Evolutionary conservation across 2,329 filamentous ascomycete species (phyloP).

Genomic region (Neospermospora avenae): DNA sequence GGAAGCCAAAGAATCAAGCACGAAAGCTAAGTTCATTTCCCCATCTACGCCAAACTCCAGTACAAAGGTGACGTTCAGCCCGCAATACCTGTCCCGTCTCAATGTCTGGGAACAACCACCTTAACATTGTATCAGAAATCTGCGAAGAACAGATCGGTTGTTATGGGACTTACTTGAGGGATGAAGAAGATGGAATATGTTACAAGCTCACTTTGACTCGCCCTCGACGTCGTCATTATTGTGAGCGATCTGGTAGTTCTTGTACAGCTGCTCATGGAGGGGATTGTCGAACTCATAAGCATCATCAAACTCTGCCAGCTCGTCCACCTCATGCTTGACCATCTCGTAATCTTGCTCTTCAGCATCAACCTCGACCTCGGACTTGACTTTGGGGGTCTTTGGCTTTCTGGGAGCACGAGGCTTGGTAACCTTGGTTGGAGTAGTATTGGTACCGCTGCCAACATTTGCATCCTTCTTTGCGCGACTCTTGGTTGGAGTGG

Average conservation of each 20-base stretch:
- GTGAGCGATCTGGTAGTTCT: neutral
- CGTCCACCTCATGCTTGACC: conserved; percentile 1
- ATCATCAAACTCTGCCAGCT: neutral
- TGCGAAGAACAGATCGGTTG: neutral
- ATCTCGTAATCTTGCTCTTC: neutral
- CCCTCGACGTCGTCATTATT: neutral
- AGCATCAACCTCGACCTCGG: neutral
- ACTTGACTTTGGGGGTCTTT: conserved; percentile 1
- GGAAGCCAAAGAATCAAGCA: neutral
- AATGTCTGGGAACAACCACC: neutral
- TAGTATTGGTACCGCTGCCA: conserved; percentile 16
- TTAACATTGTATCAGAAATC: neutral
- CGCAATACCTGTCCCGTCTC: neutral
- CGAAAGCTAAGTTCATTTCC: neutral
- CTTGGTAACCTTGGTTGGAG: conserved; percentile 14
- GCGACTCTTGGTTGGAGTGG: neutral
- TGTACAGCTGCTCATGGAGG: neutral
- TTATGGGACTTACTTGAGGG: neutral
- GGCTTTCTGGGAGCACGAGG: conserved; percentile 5
- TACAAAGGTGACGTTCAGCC: neutral
- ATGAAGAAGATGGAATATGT: neutral
- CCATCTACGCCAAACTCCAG: too few relatives aligned
- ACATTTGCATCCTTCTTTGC: conserved; percentile 5
- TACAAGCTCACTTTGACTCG: neutral
- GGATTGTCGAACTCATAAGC: neutral